These are phyloP conservation scores for Xylaria sp. DNA, from an alignment of 2,329 filamentous ascomycete species.

Conservation along the genomic window DNA sequence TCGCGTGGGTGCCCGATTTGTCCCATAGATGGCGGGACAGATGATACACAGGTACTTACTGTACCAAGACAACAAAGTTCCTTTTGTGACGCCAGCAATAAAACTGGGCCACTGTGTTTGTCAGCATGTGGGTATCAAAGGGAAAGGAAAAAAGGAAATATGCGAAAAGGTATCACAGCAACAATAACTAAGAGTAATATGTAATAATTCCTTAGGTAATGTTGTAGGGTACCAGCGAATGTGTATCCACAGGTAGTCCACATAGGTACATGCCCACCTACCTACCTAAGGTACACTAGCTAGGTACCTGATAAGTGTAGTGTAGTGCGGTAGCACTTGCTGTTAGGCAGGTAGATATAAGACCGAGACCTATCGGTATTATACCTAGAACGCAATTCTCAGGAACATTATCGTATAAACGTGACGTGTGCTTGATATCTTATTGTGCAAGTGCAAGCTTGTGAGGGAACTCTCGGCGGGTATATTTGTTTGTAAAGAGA, in stretches of 20 bases:
- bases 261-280: too few relatives aligned
- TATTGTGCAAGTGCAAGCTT: too few relatives aligned
- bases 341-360: not conserved
- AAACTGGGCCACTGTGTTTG: slow-evolving; percentile 29
- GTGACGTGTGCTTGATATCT: too few relatives aligned
- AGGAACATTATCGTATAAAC: too few relatives aligned
- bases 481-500: not conserved
- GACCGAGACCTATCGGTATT: not conserved
- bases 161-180: not conserved
- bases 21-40: slow-evolving; percentile 18
- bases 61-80: not conserved
- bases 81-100: slow-evolving; percentile 23
- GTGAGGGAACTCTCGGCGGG: too few relatives aligned
- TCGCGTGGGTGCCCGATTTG: slow-evolving; percentile 32
- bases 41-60: not conserved
- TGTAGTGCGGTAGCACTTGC: not conserved
- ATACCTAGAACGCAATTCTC: not conserved
- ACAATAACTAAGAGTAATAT: slow-evolving; percentile 3
- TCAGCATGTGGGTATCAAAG: slow-evolving; percentile 32
- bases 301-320: not conserved
- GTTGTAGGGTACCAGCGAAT: not conserved
- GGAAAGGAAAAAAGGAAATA: slow-evolving; percentile 14
- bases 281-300: too few relatives aligned
- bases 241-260: too few relatives aligned
- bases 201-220: slow-evolving; percentile 26